These are phyloP conservation scores for Thalassiosira allenii DNA, from an alignment of 352 stramenopile genomes.

Conservation along the genomic window DNA sequence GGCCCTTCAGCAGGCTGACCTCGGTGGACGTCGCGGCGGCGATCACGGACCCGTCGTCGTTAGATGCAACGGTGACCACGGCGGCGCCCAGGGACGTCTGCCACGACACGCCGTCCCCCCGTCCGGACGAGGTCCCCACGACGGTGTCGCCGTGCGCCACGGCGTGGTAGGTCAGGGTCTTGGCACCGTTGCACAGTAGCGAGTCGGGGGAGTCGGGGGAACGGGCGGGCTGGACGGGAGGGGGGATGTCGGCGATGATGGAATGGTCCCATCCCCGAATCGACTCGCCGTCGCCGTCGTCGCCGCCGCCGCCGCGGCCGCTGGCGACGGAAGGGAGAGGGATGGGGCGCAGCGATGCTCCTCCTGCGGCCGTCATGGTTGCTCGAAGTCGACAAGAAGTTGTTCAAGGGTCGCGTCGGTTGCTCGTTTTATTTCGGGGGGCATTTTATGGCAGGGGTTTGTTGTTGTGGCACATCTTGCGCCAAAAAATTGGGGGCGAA, in stretches of 20 bases:
- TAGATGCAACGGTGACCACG: conserved; percentile 63
- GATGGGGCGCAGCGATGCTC: no score
- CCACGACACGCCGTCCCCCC: conserved; percentile 22
- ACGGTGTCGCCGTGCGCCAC: conserved; percentile 12
- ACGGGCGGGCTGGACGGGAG: neutral
- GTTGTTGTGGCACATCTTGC: no score
- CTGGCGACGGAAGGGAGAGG: no score
- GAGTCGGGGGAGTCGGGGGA: neutral
- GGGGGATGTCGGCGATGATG: conserved; percentile 11
- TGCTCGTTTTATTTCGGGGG: no score
- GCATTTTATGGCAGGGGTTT: no score
- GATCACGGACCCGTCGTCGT: conserved; percentile 64
- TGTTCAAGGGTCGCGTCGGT: no score
- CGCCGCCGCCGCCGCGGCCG: neutral
- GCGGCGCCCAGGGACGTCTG: conserved; percentile 55
- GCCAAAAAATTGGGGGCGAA: no score
- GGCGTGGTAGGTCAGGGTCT: conserved; percentile 34
- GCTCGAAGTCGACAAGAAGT: no score
- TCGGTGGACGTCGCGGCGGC: conserved; percentile 65
- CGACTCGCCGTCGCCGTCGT: neutral
- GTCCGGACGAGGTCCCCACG: neutral
- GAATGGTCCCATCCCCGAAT: conserved; percentile 32
- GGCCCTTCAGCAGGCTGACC: conserved; percentile 67
- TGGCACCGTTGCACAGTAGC: neutral
- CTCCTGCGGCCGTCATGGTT: no score